Base-by-base conservation (phyloP, 768 basidiomycete genomes). In the Rhizopogon sp. region DNA sequence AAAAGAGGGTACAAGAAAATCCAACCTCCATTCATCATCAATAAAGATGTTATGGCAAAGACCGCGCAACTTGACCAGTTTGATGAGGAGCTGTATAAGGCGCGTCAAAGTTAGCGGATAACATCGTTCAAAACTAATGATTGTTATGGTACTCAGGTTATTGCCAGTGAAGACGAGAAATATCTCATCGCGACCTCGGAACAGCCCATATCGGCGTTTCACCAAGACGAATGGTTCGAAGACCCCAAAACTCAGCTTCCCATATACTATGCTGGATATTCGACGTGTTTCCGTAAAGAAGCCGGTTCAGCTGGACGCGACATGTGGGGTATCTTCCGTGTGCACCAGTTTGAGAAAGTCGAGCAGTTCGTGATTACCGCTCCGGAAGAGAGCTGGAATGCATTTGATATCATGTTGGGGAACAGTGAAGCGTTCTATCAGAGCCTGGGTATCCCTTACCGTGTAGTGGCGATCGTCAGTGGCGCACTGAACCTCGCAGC, bases 321-420 rank as follows among this genome's bases (percentile, higher is more conserved):
- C 63, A 98, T 96, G 80, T 98, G 97, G 94, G 97, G 97, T 55
- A 98, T 98, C 72, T 99, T 99, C 85, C 91, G 97, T 22, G 96
- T 99, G 53, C 97, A 99, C 68, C 97, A 99, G 72, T 99, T 99
- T 61, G 97, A 99, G 75, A 99, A 99, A 77, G 82, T 99, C 51
- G 97, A 99, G 69, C 85, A 98, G 77, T 98, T 98, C 73, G 86
- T 89, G 75, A 81, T 99, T 63, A 98, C 96, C 6, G 88, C 93
- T 25, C 95, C 97, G 1, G 88, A 90, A 61, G 88, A 93, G 68
- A 96, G 94, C 66, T 94, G 95, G 88, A 87, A 84, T 69, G 88
- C 87, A 82, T 90, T 98, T 63, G 90, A 99, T 56, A 75, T 75
- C 56, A 99, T 98, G 97, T 66, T 98, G 40, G 85, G 72, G 45